Evolutionary conservation across 1,284 basidiomycete genomes (phyloP), one percentile per base, ranked within the genome.

Genomic region (Paramarasmius palmivorus): DNA sequence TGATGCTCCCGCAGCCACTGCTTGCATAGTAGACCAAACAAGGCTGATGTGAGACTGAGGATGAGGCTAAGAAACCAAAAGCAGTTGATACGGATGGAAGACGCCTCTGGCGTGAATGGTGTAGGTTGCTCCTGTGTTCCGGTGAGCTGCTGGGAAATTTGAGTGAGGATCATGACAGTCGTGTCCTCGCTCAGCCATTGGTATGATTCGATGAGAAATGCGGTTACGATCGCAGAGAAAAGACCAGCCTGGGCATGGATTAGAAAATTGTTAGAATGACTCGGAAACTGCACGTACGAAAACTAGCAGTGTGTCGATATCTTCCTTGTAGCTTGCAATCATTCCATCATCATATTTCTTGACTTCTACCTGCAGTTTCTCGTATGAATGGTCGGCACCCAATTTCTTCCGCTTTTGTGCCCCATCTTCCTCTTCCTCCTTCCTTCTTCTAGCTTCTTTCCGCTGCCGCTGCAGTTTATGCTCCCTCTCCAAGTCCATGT

Each of bases 1-100:
- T 36, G 37, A 48, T 51, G 38, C 34, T 49, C 56, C 8, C 55
- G 46, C 5, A 57, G 7, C 55, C 55, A 57, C 42, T 57, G 55
- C 39, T 57, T 57, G 47, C 51, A 53, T 4, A 57, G 40, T 1
- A 57, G 48, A 2, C 52, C 47, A 14, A 53, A 20, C 19, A 57
- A 38, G 2, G 47, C 40, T 8, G 53, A 35, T 6, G 35, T 44
- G 15, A 57, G 52, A 32, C 29, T 32, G 29, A 32, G 12, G 12
- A 32, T 32, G 29, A 32, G 29, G 17, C 55, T 57, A 39, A 57
- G 55, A 39, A 38, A 41, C 52, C 52, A 53, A 32, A 53, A 49
- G 10, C 20, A 29, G 38, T 53, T 53, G 45, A 39, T 41, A 34
- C 38, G 25, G 15, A 50, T 17, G 12, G 39, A n/a, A 6, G 49